Base-by-base conservation (phyloP, 306 rosid species). In the Ormosia semicastrata region DNA sequence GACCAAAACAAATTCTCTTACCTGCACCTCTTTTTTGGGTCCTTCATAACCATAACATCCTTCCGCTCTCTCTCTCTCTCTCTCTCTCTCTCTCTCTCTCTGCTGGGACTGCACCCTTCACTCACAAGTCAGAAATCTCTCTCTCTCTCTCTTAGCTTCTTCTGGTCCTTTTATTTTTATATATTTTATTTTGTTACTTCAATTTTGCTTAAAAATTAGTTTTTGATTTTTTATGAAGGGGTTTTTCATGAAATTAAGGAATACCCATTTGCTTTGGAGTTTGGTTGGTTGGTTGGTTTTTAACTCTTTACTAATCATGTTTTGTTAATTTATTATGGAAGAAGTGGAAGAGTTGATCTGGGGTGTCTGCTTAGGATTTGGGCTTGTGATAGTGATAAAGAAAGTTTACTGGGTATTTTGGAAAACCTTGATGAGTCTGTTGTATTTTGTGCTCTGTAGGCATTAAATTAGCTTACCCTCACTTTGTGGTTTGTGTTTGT, bases 111-210 rank as follows among this genome's bases (percentile, higher is more conserved):
- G 53, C 69, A 53, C 67, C 63, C 75, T 83, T 82, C 53, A 72
- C 77, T 77, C 44, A 63, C 71, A 36, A 82, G 87, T 91, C 6
- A 81, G 76, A 46, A 41, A 29, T 58, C 32, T 77, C 47, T 60
- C 9, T 24, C 81, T 18, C 41, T 50, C 33, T 71, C 39, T n/a
- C 11, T 24, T 1, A 11, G 57, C 63, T 63, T 49, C 50, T 63
- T 54, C 44, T 37, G 36, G 37, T 54, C 36, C 66, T 54, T 73
- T 60, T 71, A n/a, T n/a, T 15, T 24, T 24, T 24, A 24, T 24
- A n/a, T n/a, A n/a, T n/a, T n/a, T n/a, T n/a, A n/a, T 24, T 24
- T 24, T 24, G 0, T 7, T 6, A 9, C 6, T 67, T 17, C 41
- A 39, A 32, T 39, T 56, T 46, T 40, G 33, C 50, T 47, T 12